Base-by-base conservation (phyloP, 371 early-diverging fungal genomes). In the Circinella minor region DNA sequence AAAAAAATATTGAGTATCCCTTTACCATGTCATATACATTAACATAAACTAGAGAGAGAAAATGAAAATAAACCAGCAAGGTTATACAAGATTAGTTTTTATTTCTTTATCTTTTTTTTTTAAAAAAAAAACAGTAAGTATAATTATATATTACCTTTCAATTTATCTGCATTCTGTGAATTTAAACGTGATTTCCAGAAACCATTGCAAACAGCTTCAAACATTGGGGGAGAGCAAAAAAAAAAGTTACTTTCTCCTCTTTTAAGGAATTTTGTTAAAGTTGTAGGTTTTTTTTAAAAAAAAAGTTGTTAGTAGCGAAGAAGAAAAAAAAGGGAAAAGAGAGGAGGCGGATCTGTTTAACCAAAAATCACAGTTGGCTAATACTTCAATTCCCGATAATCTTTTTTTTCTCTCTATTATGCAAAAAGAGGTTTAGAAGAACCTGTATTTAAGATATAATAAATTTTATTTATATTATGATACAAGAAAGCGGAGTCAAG, bases 21-120 rank as follows among this genome's bases (percentile, higher is more conserved):
- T 57, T 36, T 72, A 86, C 88, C 88, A 88, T 88, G 72, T 88
- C 89, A 69, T 88, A 88, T 14, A 88, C 86, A 64, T 88, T 88
- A 48, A 85, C 75, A 48, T 81, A 75, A 62, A 89, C 89, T 83
- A 43, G 38, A 64, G 54, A 13, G 1, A 54, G 1, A 27, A 27
- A 27, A 27, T 27, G 1, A 54, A 54, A 54, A n/a, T n/a, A n/a
- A n/a, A n/a, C n/a, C n/a, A n/a, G n/a, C n/a, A n/a, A 54, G 9
- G 20, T n/a, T 54, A 9, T 43, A 43, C 43, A 43, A 43, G 43
- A 43, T 43, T 43, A 43, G 43, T 36, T 49, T 36, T 47, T 43
- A 18, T 18, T 63, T 18, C 46, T 43, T 63, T 43, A 10, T n/a
- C 64, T 27, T 48, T 37, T 11, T 9, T 47, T 10, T 49, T 64